Evolutionary conservation across 2,329 filamentous ascomycete species (phyloP), one percentile per base, ranked within the genome.

Genomic region (Corinectria fuckeliana): DNA sequence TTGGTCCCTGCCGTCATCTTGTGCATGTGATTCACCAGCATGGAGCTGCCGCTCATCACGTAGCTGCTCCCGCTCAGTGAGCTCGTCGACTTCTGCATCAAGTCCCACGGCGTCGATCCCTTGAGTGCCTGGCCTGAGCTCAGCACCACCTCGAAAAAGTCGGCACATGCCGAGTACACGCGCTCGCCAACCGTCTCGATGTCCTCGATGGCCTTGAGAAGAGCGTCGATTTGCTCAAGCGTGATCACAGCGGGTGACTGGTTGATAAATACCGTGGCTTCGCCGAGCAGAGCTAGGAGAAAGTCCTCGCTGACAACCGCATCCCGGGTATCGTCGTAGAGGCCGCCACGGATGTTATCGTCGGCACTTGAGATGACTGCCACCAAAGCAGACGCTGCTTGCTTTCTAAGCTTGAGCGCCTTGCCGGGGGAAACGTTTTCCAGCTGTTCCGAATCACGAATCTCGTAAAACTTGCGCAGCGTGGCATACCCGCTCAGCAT

Each of bases 401-500:
- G 86, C 54, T 87, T 85, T 65, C 88, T 90, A 18, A 89, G 81
- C 11, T 85, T 81, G 20, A 88, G 77, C 0, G 88, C 83, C 58
- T 79, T 78, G 21, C 73, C 61, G 3, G 71, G 50, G 1, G 74
- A 71, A 36, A 71, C 62, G 3, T 66, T 69, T 26, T 72, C 68
- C n/a, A 70, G 49, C 9, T 69, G 68, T 38, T 68, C 65, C 11
- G 71, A 63, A 71, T 98, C 94, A 48, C 94, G 87, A n/a, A 93
- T 84, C 62, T 93, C 90, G 75, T 96, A 98, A 79, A 94, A 97
- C 66, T 89, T 90, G 32, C 94, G 90, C 18, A 98, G 81, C 0
- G 93, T 96, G 20, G 93, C 94, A 71, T 98, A 98, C 20, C 94
- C 94, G 73, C 91, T 95, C 9, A 97, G 87, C 77, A 93, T 90